These are phyloP conservation scores for Nitzschia palea DNA, from an alignment of 108 stramenopile species.

Conservation along the genomic window DNA sequence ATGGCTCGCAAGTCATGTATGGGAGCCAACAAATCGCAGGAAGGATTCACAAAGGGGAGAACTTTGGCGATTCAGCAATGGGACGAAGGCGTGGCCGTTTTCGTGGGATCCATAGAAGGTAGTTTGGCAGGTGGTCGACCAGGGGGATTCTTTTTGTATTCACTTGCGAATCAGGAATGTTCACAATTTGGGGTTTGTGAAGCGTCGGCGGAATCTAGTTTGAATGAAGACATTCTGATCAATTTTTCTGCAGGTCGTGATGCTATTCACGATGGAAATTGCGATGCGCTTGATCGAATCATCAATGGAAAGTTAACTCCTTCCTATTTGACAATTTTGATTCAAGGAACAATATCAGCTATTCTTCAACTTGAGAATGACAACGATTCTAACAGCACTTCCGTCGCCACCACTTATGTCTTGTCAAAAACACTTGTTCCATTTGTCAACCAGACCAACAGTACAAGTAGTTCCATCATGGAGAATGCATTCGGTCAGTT, in stretches of 20 bases:
- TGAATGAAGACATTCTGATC: constrained; percentile 50
- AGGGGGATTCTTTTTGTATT: constrained; percentile 48
- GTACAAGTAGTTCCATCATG: constrained; percentile 36
- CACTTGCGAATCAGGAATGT: constrained; percentile 72
- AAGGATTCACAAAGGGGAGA: not conserved
- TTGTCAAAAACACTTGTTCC: constrained; percentile 58
- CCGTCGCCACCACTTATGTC: constrained; percentile 46
- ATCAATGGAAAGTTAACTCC: constrained; percentile 36
- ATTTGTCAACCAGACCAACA: constrained; percentile 34
- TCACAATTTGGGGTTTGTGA: constrained; percentile 52
- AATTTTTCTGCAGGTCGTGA: constrained; percentile 44
- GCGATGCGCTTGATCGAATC: constrained; percentile 23
- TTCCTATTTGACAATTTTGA: constrained; percentile 36
- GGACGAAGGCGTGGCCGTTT: constrained; percentile 63
- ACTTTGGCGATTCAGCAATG: constrained; percentile 17
- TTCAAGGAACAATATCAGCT: constrained; percentile 39
- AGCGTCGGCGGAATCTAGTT: constrained; percentile 32
- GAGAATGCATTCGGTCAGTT: not conserved
- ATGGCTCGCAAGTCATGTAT: constrained; percentile 35
- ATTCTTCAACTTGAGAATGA: not conserved
- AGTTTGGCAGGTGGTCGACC: constrained; percentile 30
- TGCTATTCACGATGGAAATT: constrained; percentile 31
- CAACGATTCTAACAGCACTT: not conserved
- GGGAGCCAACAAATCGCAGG: constrained; percentile 14
- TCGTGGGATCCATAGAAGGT: constrained; percentile 70